phyloP scores from a whole-genome alignment of 23 red algal species.

The Gracilaria gracilis region DNA sequence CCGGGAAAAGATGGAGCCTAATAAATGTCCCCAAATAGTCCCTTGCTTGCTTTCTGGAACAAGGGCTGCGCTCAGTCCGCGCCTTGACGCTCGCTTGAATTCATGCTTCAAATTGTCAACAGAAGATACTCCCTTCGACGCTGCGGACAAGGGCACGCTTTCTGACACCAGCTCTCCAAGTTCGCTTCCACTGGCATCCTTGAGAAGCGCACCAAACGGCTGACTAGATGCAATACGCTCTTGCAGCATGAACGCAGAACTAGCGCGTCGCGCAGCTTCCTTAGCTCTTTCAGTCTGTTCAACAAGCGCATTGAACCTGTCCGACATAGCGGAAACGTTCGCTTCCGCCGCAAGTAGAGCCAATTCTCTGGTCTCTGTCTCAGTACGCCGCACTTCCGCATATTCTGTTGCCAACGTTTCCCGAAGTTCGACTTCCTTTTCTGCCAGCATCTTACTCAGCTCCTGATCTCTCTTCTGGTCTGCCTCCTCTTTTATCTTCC shows the following conservation, averaged over 20 bases:
- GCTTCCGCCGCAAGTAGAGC: constrained; percentile 33
- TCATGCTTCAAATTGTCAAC: constrained; percentile 47
- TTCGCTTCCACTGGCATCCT: constrained; percentile 29
- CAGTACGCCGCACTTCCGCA: constrained; percentile 24
- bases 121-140: constrained; percentile 28
- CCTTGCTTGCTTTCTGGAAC: constrained; percentile 58
- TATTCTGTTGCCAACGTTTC: constrained; percentile 48
- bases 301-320: constrained; percentile 44
- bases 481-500: constrained; percentile 20
- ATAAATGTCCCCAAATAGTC: constrained; percentile 66
- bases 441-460: constrained; percentile 41
- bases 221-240: constrained; percentile 20
- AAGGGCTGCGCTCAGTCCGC: constrained; percentile 51
- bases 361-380: constrained; percentile 14
- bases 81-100: constrained; percentile 22
- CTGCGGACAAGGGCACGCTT: constrained; percentile 47
- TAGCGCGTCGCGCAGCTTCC: constrained; percentile 48
- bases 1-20: constrained; percentile 62
- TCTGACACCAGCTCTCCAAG: constrained; percentile 56
- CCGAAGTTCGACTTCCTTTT: constrained; percentile 47
- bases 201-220: constrained; percentile 30
- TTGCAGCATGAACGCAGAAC: constrained; percentile 52
- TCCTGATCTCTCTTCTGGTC: constrained; percentile 50
- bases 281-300: constrained; percentile 59
- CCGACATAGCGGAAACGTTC: constrained; percentile 45